phyloP scores from a whole-genome alignment of 805 yeast genomes.

The Starmerella sirachaensis region DNA sequence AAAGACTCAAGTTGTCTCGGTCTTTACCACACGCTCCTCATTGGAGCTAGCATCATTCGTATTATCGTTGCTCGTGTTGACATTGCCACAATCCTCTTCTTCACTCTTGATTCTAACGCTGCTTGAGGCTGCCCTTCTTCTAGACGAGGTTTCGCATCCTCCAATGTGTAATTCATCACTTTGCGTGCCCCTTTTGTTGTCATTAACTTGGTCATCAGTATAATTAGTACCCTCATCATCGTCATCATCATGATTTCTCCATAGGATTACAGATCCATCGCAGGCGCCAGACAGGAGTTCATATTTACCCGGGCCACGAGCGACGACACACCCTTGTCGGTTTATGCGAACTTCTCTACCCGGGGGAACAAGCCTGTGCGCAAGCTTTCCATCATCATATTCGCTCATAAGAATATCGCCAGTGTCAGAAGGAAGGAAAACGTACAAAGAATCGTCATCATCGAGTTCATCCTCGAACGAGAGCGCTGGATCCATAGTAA shows the following conservation, averaged over 20 bases:
- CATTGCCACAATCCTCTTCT: no score
- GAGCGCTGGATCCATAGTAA: conserved; percentile 44
- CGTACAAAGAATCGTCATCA: conserved; percentile 21
- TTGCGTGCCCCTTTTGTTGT: neutral
- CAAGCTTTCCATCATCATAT: conserved; percentile 49
- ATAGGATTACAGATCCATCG: conserved; percentile 52
- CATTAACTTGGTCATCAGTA: neutral
- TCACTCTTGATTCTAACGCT: no score
- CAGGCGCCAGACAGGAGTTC: conserved; percentile 49
- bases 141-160: no score
- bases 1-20: no score
- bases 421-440: conserved; percentile 63
- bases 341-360: conserved; percentile 25
- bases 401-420: conserved; percentile 56
- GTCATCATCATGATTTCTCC: conserved; percentile 29
- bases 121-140: no score
- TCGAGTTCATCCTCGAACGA: conserved; percentile 42
- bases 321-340: conserved; percentile 40
- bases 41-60: no score
- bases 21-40: no score
- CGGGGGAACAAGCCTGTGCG: conserved; percentile 39
- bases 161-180: no score
- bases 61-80: no score
- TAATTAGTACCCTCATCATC: neutral
- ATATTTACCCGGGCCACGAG: conserved; percentile 35